Conservation (phyloP, 2,329 filamentous ascomycete genomes). For the Arthrobotrys musiformis region DNA sequence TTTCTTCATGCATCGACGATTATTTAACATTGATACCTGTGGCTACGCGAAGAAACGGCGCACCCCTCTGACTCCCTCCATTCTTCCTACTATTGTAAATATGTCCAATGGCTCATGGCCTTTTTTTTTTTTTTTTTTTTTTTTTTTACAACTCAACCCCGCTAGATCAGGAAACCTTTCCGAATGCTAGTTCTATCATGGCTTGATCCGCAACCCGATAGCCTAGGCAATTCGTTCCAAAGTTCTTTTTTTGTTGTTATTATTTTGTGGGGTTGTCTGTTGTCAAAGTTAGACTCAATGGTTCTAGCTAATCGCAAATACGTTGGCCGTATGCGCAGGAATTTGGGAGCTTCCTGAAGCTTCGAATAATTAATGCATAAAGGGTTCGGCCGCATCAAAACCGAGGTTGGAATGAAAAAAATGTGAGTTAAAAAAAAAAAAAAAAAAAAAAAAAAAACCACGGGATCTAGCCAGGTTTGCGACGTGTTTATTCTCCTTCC, state of each 20-base stretch:
- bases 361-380: background rate
- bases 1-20: background rate
- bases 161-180: conserved; percentile 32
- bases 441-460: background rate
- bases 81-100: background rate
- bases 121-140: no score
- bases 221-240: conserved; percentile 10
- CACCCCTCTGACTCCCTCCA: background rate
- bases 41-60: background rate
- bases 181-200: conserved; percentile 32
- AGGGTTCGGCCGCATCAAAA: conserved; percentile 26
- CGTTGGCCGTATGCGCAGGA: background rate
- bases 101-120: background rate
- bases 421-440: background rate
- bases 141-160: background rate
- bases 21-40: background rate
- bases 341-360: background rate
- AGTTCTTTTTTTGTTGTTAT: no score
- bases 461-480: conserved; percentile 13
- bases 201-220: conserved; percentile 40
- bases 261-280: background rate
- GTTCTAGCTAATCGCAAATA: background rate
- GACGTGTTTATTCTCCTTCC: background rate
- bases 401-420: background rate
- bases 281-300: background rate